Percentiles rank a stretch among this genome's conserved stretches.
These are phyloP conservation scores for Zarea fungicola DNA, from an alignment of 2,329 filamentous ascomycete genomes.

Conservation along the genomic window DNA sequence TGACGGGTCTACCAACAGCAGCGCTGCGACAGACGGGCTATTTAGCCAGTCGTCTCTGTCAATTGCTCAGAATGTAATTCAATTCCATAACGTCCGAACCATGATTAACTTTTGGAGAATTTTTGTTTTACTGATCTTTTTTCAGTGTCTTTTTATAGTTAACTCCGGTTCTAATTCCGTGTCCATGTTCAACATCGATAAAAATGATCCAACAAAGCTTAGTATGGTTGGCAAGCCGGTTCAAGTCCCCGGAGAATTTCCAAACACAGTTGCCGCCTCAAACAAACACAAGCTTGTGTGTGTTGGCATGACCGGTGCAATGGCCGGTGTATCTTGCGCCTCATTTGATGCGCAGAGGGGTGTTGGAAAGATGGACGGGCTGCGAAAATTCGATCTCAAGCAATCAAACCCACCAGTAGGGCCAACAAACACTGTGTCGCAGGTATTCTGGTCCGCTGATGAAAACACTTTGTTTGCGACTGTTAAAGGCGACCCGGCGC, in stretches of 20 bases:
- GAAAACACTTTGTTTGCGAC: conserved; percentile 47
- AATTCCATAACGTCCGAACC: neutral
- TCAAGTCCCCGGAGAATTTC: conserved; percentile 45
- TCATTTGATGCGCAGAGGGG: conserved; percentile 31
- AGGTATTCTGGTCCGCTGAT: conserved; percentile 54
- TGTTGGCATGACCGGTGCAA: conserved; percentile 39
- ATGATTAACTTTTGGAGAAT: neutral
- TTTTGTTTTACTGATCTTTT: conserved; percentile 5
- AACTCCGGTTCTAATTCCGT: conserved; percentile 39
- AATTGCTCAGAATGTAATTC: conserved; percentile 44
- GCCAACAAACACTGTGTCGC: conserved; percentile 54
- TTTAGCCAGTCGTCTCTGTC: conserved; percentile 46
- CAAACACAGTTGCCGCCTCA: conserved; percentile 46
- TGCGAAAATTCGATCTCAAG: conserved; percentile 42
- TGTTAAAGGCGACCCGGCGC: conserved; percentile 54
- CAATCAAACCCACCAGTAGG: conserved; percentile 56
- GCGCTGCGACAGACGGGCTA: conserved; percentile 45
- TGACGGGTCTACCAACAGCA: conserved; percentile 29
- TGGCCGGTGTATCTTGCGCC: conserved; percentile 41
- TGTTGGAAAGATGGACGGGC: conserved; percentile 37
- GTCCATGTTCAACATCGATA: conserved; percentile 42
- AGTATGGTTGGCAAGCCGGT: conserved; percentile 38
- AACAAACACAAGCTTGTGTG: conserved; percentile 37
- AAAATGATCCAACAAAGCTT: conserved; percentile 37
- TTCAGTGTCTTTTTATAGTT: conserved; percentile 48